Percentiles rank a stretch among this genome's conserved stretches.
phyloP scores from a whole-genome alignment of 495 filamentous ascomycete genomes.

The Trichocladium antarcticum region DNA sequence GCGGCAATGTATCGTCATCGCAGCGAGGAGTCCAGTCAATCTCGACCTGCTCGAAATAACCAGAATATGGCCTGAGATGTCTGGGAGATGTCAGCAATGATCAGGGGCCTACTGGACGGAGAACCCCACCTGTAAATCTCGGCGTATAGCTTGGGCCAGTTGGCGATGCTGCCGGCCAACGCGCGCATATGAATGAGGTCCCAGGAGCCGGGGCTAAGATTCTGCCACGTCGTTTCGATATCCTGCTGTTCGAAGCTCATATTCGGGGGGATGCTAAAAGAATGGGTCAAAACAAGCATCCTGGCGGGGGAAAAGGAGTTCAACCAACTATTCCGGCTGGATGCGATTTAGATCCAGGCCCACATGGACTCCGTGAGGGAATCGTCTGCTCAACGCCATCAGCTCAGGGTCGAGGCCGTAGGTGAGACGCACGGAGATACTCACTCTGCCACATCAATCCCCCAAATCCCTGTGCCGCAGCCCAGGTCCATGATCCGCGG shows the following conservation, averaged over 20 bases:
- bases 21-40: conserved; percentile 74
- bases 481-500: conserved; percentile 68
- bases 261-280: conserved; percentile 56
- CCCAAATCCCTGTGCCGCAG: conserved; percentile 86
- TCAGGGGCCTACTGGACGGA: neutral
- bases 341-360: conserved; percentile 60
- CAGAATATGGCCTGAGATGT: conserved; percentile 68
- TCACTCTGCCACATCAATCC: conserved; percentile 74
- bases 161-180: conserved; percentile 66
- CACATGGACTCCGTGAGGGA: conserved; percentile 9
- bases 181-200: conserved; percentile 80
- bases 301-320: neutral
- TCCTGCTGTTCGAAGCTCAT: conserved; percentile 61
- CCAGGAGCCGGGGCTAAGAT: conserved; percentile 61
- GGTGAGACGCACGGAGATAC: conserved; percentile 19
- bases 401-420: neutral
- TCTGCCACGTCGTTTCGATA: conserved; percentile 67
- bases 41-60: conserved; percentile 84
- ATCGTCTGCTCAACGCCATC: conserved; percentile 11
- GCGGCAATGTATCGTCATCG: conserved; percentile 50
- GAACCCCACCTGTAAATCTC: conserved; percentile 51
- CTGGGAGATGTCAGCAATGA: conserved; percentile 27
- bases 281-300: neutral
- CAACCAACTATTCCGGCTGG: conserved; percentile 57
- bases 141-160: conserved; percentile 66